A percentile compares a stretch with the other conserved stretches of the same genome.
Conservation (phyloP, 2,329 filamentous ascomycete species). For the Malbranchea cinnamomea region DNA sequence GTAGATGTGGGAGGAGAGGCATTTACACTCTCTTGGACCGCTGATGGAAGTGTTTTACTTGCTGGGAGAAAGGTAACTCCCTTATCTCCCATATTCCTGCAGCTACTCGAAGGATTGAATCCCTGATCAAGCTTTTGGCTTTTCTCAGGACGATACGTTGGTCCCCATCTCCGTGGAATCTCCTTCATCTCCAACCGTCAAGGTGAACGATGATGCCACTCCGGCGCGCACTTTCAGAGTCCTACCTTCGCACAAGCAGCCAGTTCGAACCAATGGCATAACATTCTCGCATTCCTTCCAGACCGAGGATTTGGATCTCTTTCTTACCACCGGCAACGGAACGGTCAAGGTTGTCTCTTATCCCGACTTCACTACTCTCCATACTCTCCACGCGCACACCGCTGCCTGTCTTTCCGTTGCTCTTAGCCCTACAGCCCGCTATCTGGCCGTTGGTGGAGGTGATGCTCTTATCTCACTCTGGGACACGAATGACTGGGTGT, state of each 20-base stretch:
- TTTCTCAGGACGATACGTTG: slow-evolving; percentile 31
- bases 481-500: slow-evolving; percentile 38
- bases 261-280: slow-evolving; percentile 34
- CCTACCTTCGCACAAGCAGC: slow-evolving; percentile 29
- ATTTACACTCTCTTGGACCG: slow-evolving; percentile 34
- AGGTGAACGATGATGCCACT: slow-evolving; percentile 9
- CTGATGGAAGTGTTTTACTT: slow-evolving; percentile 31
- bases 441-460: slow-evolving; percentile 33
- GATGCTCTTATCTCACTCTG: slow-evolving; percentile 36
- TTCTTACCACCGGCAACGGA: slow-evolving; percentile 35
- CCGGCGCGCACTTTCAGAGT: slow-evolving; percentile 18
- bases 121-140: no score
- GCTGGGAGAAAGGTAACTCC: slow-evolving; percentile 36
- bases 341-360: slow-evolving; percentile 34
- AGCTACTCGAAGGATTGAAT: no score
- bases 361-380: slow-evolving; percentile 28
- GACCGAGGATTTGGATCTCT: slow-evolving; percentile 23
- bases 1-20: slow-evolving; percentile 36
- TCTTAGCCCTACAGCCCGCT: slow-evolving; percentile 32
- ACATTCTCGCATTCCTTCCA: slow-evolving; percentile 31
- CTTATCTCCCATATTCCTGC: no score
- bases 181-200: slow-evolving; percentile 21
- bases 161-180: slow-evolving; percentile 31
- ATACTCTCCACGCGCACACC: slow-evolving; percentile 34
- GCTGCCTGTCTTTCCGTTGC: slow-evolving; percentile 33